Evolutionary conservation across 257 asterid species (phyloP), one percentile per base, ranked within the genome.

Genomic region (Orobanche coerulescens): DNA sequence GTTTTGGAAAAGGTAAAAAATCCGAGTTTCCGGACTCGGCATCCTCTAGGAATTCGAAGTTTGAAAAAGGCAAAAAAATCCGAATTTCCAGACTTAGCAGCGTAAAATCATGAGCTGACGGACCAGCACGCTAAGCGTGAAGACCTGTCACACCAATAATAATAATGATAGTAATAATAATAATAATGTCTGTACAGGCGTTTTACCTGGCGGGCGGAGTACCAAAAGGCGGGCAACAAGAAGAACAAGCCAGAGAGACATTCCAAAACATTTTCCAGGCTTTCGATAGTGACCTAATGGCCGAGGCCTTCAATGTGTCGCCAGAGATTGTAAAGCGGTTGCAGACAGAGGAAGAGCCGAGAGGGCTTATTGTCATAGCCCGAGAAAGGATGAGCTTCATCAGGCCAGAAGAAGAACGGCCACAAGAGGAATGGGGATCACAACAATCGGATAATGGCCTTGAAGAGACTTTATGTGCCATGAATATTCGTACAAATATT

Each of bases 201-300:
- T 79, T 85, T 54, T 85, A 73, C 81, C 42, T 88, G 68, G 93
- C 92, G 5, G 96, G 96, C 1, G 83, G 77, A 64, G 68, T 55
- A n/a, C 66, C 80, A 28, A 68, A 30, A 39, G 31, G 70, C 58
- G 52, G 51, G 55, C 70, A 58, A 31, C 66, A 59, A 16, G 55
- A 7, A 4, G 48, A 39, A 19, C 57, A 69, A 65, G 42, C 24
- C 4, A 14, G 34, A 31, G 9, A 52, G 48, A 66, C 54, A 1
- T 75, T 73, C 82, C 77, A 71, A 50, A 88, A 85, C 79, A 30
- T 88, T 11, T 33, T 85, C 67, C 63, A 52, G 13, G 77, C 67
- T 0, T 71, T 88, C 28, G 84, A 88, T 70, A 1, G 76, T 0
- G 65, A 73, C 20, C 58, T 85, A 14, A 39, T 88, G 73, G 77